Percentiles rank a stretch among this genome's conserved stretches.
These are phyloP conservation scores for Rhododendron kiyosumense DNA, from an alignment of 148 eudicot genomes.

Conservation along the genomic window DNA sequence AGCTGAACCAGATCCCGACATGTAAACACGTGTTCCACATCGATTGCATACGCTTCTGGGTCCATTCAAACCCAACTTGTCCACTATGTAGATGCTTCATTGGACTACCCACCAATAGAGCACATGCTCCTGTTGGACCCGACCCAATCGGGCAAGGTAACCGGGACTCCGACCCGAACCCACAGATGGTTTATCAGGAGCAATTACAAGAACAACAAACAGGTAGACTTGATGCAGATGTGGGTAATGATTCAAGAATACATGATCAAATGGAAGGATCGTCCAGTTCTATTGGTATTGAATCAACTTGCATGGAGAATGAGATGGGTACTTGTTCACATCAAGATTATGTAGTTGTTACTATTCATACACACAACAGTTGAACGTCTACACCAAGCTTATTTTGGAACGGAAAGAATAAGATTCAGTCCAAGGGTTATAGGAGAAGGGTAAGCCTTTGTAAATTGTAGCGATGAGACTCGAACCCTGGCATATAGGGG, in stretches of 20 bases:
- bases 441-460: not conserved
- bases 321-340: not conserved
- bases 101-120: not conserved
- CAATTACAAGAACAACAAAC: not conserved
- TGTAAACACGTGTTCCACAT: conserved; percentile 82
- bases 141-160: not conserved
- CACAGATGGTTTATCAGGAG: not conserved
- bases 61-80: conserved; percentile 67
- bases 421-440: not conserved
- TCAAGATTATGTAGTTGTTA: not conserved
- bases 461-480: not conserved
- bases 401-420: not conserved
- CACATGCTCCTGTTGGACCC: not conserved
- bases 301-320: not conserved
- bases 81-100: conserved; percentile 79
- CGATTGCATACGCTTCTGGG: conserved; percentile 79
- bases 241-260: not conserved
- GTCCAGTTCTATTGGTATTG: not conserved
- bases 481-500: not conserved
- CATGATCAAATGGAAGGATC: not conserved
- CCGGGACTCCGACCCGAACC: not conserved
- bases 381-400: not conserved
- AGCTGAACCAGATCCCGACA: conserved; percentile 45
- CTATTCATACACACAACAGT: not conserved
- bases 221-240: not conserved